These are phyloP conservation scores for Globisporangium middletonii DNA, from an alignment of 352 stramenopile species.

Conservation along the genomic window DNA sequence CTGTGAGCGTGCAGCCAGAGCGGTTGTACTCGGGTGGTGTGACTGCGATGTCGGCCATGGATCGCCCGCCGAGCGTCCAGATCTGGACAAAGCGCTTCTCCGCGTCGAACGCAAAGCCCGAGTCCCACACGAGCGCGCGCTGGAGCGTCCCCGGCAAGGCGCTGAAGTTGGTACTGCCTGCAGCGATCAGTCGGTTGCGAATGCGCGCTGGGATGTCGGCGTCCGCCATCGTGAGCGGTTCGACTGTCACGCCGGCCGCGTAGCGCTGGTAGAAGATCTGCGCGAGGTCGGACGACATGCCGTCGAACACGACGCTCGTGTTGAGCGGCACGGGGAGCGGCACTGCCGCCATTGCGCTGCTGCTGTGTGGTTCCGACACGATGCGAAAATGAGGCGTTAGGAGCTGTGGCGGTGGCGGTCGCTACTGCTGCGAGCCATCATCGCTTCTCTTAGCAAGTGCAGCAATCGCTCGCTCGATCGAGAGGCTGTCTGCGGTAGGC, in stretches of 20 bases:
- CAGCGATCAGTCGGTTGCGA: slow-evolving; percentile 9
- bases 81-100: slow-evolving; percentile 20
- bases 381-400: not conserved
- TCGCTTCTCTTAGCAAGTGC: too few species aligned
- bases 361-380: not conserved
- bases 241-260: not conserved
- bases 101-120: slow-evolving; percentile 25
- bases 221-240: not conserved
- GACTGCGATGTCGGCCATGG: slow-evolving; percentile 27
- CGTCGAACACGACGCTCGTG: slow-evolving; percentile 10
- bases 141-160: slow-evolving; percentile 30
- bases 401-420: too few species aligned
- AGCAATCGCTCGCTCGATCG: too few species aligned
- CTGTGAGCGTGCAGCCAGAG: slow-evolving; percentile 9
- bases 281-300: slow-evolving; percentile 12
- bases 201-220: slow-evolving; percentile 1
- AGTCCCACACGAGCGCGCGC: slow-evolving; percentile 53
- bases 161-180: slow-evolving; percentile 14
- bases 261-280: slow-evolving; percentile 14
- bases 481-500: too few species aligned
- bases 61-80: slow-evolving; percentile 18
- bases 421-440: too few species aligned
- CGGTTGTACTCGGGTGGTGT: slow-evolving; percentile 17
- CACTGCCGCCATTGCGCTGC: slow-evolving; percentile 1
- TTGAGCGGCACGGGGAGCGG: slow-evolving; percentile 9